A percentile compares a stretch with the other conserved stretches of the same genome.
Evolutionary conservation across 257 asterid genomes (phyloP).

Genomic region (Jaltomata sinuosa): DNA sequence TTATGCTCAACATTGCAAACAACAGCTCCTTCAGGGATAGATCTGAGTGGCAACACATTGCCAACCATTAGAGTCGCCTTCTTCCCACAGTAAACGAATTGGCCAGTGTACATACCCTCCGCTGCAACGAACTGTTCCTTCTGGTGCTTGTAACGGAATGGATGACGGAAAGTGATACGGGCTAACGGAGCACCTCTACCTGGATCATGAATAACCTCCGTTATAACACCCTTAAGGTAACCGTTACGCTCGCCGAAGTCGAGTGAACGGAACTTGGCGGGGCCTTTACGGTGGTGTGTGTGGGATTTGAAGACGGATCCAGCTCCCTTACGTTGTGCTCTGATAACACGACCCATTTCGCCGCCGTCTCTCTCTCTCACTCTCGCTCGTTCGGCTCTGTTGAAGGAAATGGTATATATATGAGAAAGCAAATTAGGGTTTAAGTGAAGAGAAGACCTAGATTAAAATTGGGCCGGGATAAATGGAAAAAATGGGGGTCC

Average conservation of each 20-base stretch:
- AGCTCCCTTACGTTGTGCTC: conserved; percentile 81
- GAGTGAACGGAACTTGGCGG: conserved; percentile 62
- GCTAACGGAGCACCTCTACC: conserved; percentile 81
- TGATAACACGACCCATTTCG: conserved; percentile 61
- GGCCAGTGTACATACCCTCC: conserved; percentile 69
- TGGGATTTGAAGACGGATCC: conserved; percentile 70
- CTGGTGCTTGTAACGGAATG: conserved; percentile 69
- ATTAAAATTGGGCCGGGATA: background rate
- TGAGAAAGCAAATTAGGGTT: background rate
- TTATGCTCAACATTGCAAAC: conserved; percentile 75
- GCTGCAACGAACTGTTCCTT: conserved; percentile 75
- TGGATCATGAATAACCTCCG: conserved; percentile 69
- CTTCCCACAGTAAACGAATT: conserved; percentile 64
- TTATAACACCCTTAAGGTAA: conserved; percentile 65
- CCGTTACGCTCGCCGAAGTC: conserved; percentile 82
- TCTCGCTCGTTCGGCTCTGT: background rate
- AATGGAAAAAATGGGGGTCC: too few relatives aligned
- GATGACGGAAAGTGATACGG: conserved; percentile 64
- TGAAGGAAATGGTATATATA: background rate
- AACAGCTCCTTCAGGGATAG: conserved; percentile 72
- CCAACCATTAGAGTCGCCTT: conserved; percentile 64
- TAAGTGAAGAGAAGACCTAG: background rate
- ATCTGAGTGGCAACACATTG: conserved; percentile 59
- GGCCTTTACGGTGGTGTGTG: conserved; percentile 78
- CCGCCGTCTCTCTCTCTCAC: background rate